Evolutionary conservation across 2,329 filamentous ascomycete species (phyloP), one percentile per base, ranked within the genome.

Genomic region (Colletotrichum ledebouriae): DNA sequence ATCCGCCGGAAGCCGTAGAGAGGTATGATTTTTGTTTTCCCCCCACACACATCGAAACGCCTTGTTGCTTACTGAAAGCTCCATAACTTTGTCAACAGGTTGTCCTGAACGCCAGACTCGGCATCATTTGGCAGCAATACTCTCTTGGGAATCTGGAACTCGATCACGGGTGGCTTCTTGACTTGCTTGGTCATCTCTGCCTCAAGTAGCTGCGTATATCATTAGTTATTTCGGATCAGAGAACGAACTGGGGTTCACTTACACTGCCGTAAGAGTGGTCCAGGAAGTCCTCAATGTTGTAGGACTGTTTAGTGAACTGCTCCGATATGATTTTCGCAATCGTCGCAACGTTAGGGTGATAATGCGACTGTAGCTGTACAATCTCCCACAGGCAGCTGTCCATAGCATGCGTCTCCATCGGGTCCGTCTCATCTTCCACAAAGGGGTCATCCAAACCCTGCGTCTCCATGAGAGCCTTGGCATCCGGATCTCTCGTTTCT

Each of bases 311-410:
- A 2, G 96, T 99, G 78, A 98, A 99, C 78, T 98, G 96, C 80
- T 98, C 94, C 2, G 93, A 93, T 65, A 99, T 89, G 71, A 99
- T 97, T 79, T 94, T 96, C 50, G 94, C 92, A 73, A 99, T 89
- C 3, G 94, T 96, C 0, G 95, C 94, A 25, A 99, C 94, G 73
- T 98, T 99, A 13, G 97, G 96, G 77, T 99, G 96, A 79, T 97
- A 98, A 79, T 99, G 97, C 1, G 90, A 91, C 78, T 97, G 94
- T 65, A 98, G 83, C 67, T 94, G 94, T 69, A 97, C 92, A 59
- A 99, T 86, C 78, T 99, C 96, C 97, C 96, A 99, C 7, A 99
- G 82, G 78, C 92, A 94, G 79, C 94, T 97, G 66, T 98, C 94
- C 67, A 99, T 93, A 17, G 97, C 96, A 44, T 86, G 80, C 0